These are phyloP conservation scores for Tylopilus intermedius DNA, from an alignment of 768 basidiomycete species.

Conservation along the genomic window DNA sequence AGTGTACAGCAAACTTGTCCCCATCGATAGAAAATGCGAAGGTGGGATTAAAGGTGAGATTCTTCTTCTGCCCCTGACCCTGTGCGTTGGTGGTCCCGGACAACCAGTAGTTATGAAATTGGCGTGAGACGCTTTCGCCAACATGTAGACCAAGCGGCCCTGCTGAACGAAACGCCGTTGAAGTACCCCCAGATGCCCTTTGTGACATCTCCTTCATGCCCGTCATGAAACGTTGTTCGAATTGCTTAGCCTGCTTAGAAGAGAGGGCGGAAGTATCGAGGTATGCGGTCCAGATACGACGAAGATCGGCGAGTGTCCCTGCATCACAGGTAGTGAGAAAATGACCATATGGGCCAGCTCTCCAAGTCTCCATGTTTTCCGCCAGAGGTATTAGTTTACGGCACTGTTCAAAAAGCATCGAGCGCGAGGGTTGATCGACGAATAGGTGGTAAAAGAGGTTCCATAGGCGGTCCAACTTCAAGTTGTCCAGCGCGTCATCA, in stretches of 20 bases:
- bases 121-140: background rate
- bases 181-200: background rate
- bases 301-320: constrained; percentile 18
- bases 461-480: constrained; percentile 20
- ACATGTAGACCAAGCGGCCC: constrained; percentile 18
- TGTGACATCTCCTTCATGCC: constrained; percentile 9
- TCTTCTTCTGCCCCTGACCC: background rate
- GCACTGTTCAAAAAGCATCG: constrained; percentile 22
- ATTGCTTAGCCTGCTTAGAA: constrained; percentile 4
- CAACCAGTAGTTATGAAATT: constrained; percentile 23
- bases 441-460: constrained; percentile 24
- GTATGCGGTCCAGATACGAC: constrained; percentile 20
- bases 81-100: constrained; percentile 15
- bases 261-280: constrained; percentile 6
- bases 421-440: constrained; percentile 16
- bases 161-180: constrained; percentile 23
- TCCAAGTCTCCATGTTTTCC: constrained; percentile 17
- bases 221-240: constrained; percentile 6
- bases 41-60: constrained; percentile 16
- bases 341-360: constrained; percentile 22
- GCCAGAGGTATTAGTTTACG: constrained; percentile 22
- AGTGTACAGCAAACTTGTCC: constrained; percentile 25
- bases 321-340: constrained; percentile 20
- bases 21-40: constrained; percentile 26
- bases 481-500: constrained; percentile 4